These are phyloP conservation scores for Achaetomium macrosporum DNA, from an alignment of 2,329 filamentous ascomycete species.

Conservation along the genomic window DNA sequence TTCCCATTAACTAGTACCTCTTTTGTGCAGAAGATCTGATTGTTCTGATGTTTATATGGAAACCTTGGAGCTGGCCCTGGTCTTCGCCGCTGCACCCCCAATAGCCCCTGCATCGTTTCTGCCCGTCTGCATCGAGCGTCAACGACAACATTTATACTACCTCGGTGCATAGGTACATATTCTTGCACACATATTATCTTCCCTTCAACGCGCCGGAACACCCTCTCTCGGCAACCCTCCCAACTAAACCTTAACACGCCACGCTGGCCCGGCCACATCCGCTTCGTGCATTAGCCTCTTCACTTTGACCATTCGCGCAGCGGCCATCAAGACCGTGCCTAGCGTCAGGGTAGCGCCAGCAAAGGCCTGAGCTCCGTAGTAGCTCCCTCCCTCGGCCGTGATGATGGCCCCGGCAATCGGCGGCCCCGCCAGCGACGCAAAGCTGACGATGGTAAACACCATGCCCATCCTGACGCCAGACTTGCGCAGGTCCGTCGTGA, in stretches of 20 bases:
- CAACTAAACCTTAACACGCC: conserved; percentile 34
- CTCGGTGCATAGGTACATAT: too few relatives aligned
- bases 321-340: conserved; percentile 35
- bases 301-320: conserved; percentile 36
- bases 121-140: too few relatives aligned
- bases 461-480: conserved; percentile 53
- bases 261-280: conserved; percentile 22
- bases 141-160: too few relatives aligned
- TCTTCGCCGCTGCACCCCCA: too few relatives aligned
- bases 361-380: conserved; percentile 45
- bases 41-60: too few relatives aligned
- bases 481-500: conserved; percentile 47
- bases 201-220: too few relatives aligned
- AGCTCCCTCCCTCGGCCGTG: conserved; percentile 35
- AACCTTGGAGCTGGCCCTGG: too few relatives aligned
- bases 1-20: too few relatives aligned
- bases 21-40: too few relatives aligned
- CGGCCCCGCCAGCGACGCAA: conserved; percentile 47
- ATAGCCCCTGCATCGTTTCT: too few relatives aligned
- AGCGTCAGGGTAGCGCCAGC: conserved; percentile 39
- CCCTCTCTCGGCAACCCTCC: too few relatives aligned
- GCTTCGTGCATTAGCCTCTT: conserved; percentile 29
- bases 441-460: conserved; percentile 51
- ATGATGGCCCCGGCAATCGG: conserved; percentile 48
- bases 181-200: too few relatives aligned